These are phyloP conservation scores for Ogataea sp. DNA, from an alignment of 805 yeast genomes.

Conservation along the genomic window DNA sequence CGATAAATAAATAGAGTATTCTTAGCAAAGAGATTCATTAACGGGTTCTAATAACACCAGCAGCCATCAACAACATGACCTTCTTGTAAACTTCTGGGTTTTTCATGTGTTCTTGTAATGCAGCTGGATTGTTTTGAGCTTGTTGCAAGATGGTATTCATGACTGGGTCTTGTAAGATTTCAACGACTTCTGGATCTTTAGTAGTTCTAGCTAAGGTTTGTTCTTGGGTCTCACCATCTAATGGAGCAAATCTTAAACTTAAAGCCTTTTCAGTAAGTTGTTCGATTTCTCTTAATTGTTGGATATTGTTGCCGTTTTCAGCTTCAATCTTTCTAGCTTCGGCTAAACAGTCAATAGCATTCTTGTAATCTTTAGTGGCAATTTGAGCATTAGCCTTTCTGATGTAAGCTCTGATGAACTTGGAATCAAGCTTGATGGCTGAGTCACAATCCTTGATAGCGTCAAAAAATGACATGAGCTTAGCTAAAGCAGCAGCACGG, in stretches of 20 bases:
- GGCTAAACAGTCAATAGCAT: conserved; percentile 74
- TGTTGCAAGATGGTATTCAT: conserved; percentile 93
- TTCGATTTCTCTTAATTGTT: conserved; percentile 64
- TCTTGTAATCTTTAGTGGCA: conserved; percentile 80
- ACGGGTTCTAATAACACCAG: conserved; percentile 93
- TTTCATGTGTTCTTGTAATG: conserved; percentile 94
- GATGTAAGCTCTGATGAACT: conserved; percentile 88
- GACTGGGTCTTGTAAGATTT: conserved; percentile 86
- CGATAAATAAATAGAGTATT: background rate
- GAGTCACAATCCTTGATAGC: conserved; percentile 86
- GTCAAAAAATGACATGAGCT: conserved; percentile 95
- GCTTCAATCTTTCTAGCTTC: conserved; percentile 70
- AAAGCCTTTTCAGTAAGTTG: conserved; percentile 71
- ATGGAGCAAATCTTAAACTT: conserved; percentile 70
- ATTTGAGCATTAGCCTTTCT: conserved; percentile 94
- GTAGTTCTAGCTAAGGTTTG: conserved; percentile 86
- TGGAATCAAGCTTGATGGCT: conserved; percentile 85
- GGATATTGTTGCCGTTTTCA: conserved; percentile 52
- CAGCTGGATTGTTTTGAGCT: conserved; percentile 93
- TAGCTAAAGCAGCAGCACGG: conserved; percentile 95
- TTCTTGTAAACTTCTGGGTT: conserved; percentile 89
- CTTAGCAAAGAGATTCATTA: conserved; percentile 20
- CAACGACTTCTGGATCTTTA: conserved; percentile 89
- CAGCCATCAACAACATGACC: conserved; percentile 84
- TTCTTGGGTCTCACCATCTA: conserved; percentile 87